phyloP scores from a whole-genome alignment of 345 rosid species.

The Murraya koenigii region DNA sequence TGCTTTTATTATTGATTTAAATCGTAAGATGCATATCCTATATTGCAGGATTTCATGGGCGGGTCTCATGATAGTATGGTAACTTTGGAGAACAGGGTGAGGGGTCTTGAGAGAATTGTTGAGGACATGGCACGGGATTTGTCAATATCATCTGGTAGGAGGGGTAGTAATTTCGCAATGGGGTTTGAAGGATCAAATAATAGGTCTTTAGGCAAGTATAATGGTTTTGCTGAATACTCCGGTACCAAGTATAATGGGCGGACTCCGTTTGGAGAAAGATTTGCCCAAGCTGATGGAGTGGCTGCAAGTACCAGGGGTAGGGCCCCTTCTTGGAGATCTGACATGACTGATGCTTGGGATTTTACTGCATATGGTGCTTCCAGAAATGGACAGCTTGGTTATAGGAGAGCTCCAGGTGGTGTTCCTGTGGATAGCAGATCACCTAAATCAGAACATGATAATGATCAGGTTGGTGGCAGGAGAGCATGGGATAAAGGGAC shows the following conservation, averaged over 20 bases:
- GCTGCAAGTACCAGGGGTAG: conserved; percentile 65
- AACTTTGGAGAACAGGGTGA: conserved; percentile 86
- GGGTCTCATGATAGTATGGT: conserved; percentile 96
- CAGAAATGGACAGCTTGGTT: conserved; percentile 63
- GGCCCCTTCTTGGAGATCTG: conserved; percentile 71
- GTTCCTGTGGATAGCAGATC: conserved; percentile 53
- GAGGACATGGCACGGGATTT: conserved; percentile 94
- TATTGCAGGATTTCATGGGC: conserved; percentile 91
- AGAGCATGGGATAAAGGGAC: conserved; percentile 85
- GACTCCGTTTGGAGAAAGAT: conserved; percentile 71
- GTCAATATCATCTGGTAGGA: conserved; percentile 75
- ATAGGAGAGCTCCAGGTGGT: conserved; percentile 56
- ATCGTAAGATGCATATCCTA: conserved; percentile 19
- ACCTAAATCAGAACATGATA: conserved; percentile 70
- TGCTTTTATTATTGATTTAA: conserved; percentile 23
- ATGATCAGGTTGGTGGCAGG: conserved; percentile 66
- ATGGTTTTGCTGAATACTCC: conserved; percentile 65
- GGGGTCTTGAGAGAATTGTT: conserved; percentile 95
- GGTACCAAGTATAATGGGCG: conserved; percentile 62
- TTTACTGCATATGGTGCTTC: conserved; percentile 62
- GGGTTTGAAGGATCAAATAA: conserved; percentile 66
- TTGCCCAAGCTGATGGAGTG: conserved; percentile 64
- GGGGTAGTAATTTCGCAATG: conserved; percentile 51
- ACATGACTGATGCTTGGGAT: conserved; percentile 71
- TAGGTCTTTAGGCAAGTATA: conserved; percentile 63